Conservation (phyloP, 352 stramenopile genomes). For the Globisporangium alternatum region DNA sequence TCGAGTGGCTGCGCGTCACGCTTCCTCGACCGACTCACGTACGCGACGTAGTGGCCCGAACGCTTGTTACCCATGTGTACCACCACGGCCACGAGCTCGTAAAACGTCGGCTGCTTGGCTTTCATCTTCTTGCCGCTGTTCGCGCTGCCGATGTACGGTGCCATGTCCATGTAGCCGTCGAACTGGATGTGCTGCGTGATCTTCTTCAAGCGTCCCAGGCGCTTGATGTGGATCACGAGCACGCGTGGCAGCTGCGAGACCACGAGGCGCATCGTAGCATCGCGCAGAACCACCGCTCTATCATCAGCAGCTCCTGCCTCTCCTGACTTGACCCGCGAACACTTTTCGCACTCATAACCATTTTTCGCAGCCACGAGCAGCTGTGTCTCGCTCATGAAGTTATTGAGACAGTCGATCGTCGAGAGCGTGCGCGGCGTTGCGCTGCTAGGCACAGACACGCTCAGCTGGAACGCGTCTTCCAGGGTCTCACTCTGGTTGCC, state of each 20-base stretch:
- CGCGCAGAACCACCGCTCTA: constrained; percentile 29
- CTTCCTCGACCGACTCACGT: constrained; percentile 57
- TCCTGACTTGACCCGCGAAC: constrained; percentile 36
- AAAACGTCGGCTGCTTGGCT: constrained; percentile 31
- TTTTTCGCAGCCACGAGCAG: constrained; percentile 50
- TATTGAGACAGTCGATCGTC: constrained; percentile 45
- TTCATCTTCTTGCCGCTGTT: constrained; percentile 10
- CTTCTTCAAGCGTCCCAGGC: constrained; percentile 46
- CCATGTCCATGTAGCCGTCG: constrained; percentile 49
- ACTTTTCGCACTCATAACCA: constrained; percentile 72
- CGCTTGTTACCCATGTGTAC: constrained; percentile 74
- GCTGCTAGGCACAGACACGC: constrained; percentile 43
- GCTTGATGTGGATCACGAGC: constrained; percentile 72
- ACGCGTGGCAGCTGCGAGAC: constrained; percentile 51
- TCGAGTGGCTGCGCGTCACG: constrained; percentile 20
- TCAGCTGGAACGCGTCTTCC: constrained; percentile 65
- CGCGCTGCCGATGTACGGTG: constrained; percentile 29
- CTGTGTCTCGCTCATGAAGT: constrained; percentile 46
- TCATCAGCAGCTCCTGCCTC: constrained; percentile 24
- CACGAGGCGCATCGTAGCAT: constrained; percentile 53
- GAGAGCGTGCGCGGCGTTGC: constrained; percentile 16
- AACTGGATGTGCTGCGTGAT: constrained; percentile 71
- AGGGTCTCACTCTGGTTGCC: constrained; percentile 47
- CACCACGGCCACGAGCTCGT: constrained; percentile 64
- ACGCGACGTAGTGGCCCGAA: constrained; percentile 68